Base-by-base conservation (phyloP, 1,139 yeast genomes). In the Taiozyma sp. region DNA sequence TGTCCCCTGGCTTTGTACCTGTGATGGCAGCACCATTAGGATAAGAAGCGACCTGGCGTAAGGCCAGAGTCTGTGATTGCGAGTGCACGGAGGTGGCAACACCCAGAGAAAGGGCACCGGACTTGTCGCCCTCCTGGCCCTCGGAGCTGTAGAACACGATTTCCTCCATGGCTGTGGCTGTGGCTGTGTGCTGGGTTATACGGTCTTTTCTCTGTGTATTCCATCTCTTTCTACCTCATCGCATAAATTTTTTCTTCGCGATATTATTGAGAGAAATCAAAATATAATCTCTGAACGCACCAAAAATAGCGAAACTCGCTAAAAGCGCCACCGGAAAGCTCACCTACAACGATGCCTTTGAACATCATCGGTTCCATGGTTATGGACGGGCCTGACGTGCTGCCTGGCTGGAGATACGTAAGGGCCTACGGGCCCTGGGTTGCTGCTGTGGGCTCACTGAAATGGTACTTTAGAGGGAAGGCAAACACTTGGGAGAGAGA, bases 401-500 rank as follows among this genome's bases (percentile, higher is more conserved):
- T 91, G 46, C 97, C 97, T 0, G 87, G 87, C 39, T 90, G 86
- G 82, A 70, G 73, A 3, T 70, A 77, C 51, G 67, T 88, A 54
- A 80, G 78, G 57, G 58, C 62, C 13, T 80, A 76, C 56, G 83
- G 78, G 0, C 91, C 95, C 0, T 70, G 71, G 4, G 60, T 75
- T 2, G 70, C 74, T 0, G 76, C 75, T 0, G 68, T 77, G 0
- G 79, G 72, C 0, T 75, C 76, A 1, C 51, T 81, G 48, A 92
- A 92, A 65, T 81, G 80, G 65, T 89, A 87, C 70, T 84, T 86
- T 62, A 78, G 84, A 41, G 98, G 98, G 4, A 69, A 89, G 2
- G 61, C 77, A 27, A 93, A 91, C 68, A 87, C 91, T 0, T 91
- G 97, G 96, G 96, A 89, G 57, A 76, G 97, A 53, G 92, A 91